phyloP scores from a whole-genome alignment of 805 yeast species.

The Wickerhamiella bombiphila region DNA sequence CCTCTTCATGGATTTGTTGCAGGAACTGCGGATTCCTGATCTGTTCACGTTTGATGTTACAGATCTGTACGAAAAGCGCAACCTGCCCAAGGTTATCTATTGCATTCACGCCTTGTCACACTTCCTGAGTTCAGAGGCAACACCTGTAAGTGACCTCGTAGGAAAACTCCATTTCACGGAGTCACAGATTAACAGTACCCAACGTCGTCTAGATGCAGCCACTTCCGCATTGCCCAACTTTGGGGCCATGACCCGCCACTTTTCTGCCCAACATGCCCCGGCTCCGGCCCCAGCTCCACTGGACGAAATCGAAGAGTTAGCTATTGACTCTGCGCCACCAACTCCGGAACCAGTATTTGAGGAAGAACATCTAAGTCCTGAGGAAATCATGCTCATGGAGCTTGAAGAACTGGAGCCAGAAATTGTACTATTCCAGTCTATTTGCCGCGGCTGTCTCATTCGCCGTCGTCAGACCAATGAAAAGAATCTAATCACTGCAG shows the following conservation, averaged over 20 bases:
- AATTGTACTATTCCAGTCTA: slow-evolving; percentile 48
- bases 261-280: slow-evolving; percentile 14
- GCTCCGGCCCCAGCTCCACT: not conserved
- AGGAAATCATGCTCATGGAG: slow-evolving; percentile 21
- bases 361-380: slow-evolving; percentile 15
- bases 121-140: slow-evolving; percentile 48
- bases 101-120: slow-evolving; percentile 81
- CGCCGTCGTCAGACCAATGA: too few relatives aligned
- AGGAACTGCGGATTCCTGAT: slow-evolving; percentile 64
- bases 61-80: slow-evolving; percentile 81
- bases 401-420: slow-evolving; percentile 21
- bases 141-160: slow-evolving; percentile 46
- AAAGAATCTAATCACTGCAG: too few relatives aligned
- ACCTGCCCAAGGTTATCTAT: slow-evolving; percentile 85
- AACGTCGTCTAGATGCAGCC: slow-evolving; percentile 42
- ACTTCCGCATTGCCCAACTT: slow-evolving; percentile 71
- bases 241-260: slow-evolving; percentile 34
- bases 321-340: not conserved
- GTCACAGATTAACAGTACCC: slow-evolving; percentile 55
- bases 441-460: slow-evolving; percentile 5
- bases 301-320: not conserved
- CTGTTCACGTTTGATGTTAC: slow-evolving; percentile 82
- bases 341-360: not conserved
- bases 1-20: slow-evolving; percentile 54
- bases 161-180: slow-evolving; percentile 50